Conservation (phyloP, 352 stramenopile genomes). For the Phytophthora idaei region DNA sequence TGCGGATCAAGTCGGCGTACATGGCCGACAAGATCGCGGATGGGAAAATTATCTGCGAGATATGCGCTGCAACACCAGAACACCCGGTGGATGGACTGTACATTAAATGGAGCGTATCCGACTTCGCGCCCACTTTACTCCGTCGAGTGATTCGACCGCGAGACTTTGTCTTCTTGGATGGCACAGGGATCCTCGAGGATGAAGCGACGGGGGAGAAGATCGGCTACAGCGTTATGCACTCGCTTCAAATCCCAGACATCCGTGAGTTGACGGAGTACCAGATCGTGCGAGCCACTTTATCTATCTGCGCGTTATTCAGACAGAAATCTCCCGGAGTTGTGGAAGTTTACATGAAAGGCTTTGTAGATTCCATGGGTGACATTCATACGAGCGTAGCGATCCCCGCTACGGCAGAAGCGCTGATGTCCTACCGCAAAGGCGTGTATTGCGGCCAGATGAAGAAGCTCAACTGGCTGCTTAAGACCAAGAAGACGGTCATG, state of each 20-base stretch:
- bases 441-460: constrained; percentile 50
- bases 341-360: constrained; percentile 47
- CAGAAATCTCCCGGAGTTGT: constrained; percentile 32
- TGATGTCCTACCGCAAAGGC: constrained; percentile 47
- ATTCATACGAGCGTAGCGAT: constrained; percentile 41
- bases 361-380: constrained; percentile 43
- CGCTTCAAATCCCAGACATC: constrained; percentile 44
- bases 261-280: constrained; percentile 41
- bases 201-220: constrained; percentile 40
- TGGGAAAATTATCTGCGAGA: constrained; percentile 44
- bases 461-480: constrained; percentile 49
- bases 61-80: constrained; percentile 39
- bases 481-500: constrained; percentile 41
- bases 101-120: constrained; percentile 67
- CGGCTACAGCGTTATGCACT: constrained; percentile 62
- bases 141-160: constrained; percentile 44
- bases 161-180: constrained; percentile 68
- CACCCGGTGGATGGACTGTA: constrained; percentile 58
- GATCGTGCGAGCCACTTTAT: constrained; percentile 47
- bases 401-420: constrained; percentile 32
- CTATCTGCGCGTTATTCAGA: constrained; percentile 40
- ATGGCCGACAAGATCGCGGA: constrained; percentile 56
- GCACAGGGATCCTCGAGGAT: constrained; percentile 43
- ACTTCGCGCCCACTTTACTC: constrained; percentile 31
- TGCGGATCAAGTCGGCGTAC: constrained; percentile 63